Evolutionary conservation across 2,329 filamentous ascomycete genomes (phyloP).

Genomic region (Blumeria graminis): DNA sequence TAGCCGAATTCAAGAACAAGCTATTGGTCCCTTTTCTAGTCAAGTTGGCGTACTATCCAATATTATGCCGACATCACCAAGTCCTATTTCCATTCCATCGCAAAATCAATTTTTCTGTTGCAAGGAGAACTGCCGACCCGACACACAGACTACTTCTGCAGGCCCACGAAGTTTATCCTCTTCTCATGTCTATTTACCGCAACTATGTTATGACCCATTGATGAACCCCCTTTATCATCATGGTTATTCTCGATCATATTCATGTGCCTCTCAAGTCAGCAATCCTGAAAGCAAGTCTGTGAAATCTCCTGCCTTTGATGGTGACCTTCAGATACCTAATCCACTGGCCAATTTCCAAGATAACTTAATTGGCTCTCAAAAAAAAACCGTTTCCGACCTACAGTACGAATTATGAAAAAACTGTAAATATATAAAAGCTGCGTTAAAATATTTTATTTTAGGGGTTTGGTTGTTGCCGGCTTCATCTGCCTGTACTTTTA

Average conservation of each 20-base stretch:
- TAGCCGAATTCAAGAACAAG: slow-evolving; percentile 10
- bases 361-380: neutral
- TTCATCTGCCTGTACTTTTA: neutral
- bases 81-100: slow-evolving; percentile 8
- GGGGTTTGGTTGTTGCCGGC: neutral
- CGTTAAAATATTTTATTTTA: neutral
- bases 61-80: slow-evolving; percentile 8
- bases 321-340: neutral
- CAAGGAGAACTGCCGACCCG: slow-evolving; percentile 11
- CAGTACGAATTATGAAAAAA: neutral
- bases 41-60: slow-evolving; percentile 1
- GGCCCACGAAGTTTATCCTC: slow-evolving; percentile 6
- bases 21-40: slow-evolving; percentile 6
- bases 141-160: slow-evolving; percentile 4
- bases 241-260: slow-evolving; percentile 7
- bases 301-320: neutral
- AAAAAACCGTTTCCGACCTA: neutral
- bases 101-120: slow-evolving; percentile 2
- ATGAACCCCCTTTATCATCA: slow-evolving; percentile 13
- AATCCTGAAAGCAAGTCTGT: neutral
- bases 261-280: slow-evolving; percentile 2
- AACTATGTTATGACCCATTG: slow-evolving; percentile 10
- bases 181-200: slow-evolving; percentile 10
- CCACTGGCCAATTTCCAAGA: slow-evolving; percentile 1
- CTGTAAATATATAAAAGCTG: neutral